These are phyloP conservation scores for Telopea speciosissima DNA, from an alignment of 177 flowering plant genomes.

Conservation along the genomic window DNA sequence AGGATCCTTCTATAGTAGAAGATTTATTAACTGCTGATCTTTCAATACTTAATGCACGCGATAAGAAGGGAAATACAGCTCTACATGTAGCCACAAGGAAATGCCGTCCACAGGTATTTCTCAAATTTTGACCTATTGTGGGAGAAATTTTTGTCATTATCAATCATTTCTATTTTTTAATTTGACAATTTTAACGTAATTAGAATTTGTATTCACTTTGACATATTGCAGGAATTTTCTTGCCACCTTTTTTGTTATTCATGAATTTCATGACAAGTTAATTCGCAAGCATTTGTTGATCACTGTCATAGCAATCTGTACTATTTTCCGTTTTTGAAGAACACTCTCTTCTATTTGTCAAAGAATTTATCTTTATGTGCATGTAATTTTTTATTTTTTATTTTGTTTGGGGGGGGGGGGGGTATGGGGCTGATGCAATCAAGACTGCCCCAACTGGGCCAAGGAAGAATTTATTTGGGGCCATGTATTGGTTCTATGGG, in stretches of 20 bases:
- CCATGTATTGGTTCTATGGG: no score
- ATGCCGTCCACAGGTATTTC: constrained; percentile 64
- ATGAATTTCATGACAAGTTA: background rate
- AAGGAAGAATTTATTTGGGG: no score
- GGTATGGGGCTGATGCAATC: no score
- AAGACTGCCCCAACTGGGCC: no score
- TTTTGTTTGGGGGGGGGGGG: no score
- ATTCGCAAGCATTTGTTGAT: background rate
- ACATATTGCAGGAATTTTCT: background rate
- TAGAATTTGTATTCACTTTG: background rate
- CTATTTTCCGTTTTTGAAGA: background rate
- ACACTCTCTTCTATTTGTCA: background rate
- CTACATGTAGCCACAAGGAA: constrained; percentile 90
- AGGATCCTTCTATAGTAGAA: constrained; percentile 52
- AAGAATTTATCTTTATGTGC: no score
- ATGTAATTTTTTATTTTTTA: no score
- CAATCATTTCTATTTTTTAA: background rate
- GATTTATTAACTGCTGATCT: constrained; percentile 63
- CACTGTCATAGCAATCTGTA: background rate
- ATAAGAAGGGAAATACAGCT: constrained; percentile 92
- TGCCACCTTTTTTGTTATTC: background rate
- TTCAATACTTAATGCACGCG: constrained; percentile 70
- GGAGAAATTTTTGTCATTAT: background rate
- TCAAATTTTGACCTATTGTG: background rate
- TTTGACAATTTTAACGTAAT: no score